A percentile compares a stretch with the other conserved stretches of the same genome.
Evolutionary conservation across 1,284 basidiomycete species (phyloP).

Genomic region (Leccinum subspadiceum): DNA sequence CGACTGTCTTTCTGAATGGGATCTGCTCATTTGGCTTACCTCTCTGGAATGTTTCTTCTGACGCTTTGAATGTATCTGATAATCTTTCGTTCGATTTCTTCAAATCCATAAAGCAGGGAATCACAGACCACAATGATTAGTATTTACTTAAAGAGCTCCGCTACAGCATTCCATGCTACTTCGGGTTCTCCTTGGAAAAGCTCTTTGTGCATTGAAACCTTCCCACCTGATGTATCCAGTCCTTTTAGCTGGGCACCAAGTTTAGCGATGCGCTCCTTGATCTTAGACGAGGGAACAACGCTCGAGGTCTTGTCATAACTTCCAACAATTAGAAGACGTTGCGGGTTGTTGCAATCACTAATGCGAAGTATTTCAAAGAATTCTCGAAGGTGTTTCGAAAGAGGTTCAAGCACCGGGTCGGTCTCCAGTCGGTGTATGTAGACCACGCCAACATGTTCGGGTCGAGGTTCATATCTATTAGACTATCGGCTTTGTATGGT

Average conservation of each 20-base stretch:
- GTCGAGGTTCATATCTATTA: slow-evolving; percentile 6
- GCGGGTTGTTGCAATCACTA: not conserved
- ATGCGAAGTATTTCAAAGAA: not conserved
- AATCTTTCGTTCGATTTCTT: not conserved
- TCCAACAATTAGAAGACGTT: slow-evolving; percentile 10
- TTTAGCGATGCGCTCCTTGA: not conserved
- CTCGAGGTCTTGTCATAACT: slow-evolving; percentile 16
- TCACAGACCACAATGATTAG: not conserved
- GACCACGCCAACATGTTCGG: slow-evolving; percentile 11
- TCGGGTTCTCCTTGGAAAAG: slow-evolving; percentile 16
- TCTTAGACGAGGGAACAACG: slow-evolving; percentile 7
- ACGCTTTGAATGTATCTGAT: not conserved
- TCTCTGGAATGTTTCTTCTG: not conserved
- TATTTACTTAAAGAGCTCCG: slow-evolving; percentile 8
- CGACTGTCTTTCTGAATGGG: not conserved
- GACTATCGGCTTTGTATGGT: not conserved
- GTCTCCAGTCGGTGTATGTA: slow-evolving; percentile 27
- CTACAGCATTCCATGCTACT: slow-evolving; percentile 16
- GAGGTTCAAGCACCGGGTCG: slow-evolving; percentile 13
- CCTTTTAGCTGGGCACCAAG: not conserved
- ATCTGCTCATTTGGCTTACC: not conserved
- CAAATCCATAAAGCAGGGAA: not conserved
- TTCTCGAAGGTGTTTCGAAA: slow-evolving; percentile 7
- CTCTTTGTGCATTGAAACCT: slow-evolving; percentile 4
- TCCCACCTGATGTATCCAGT: not conserved